phyloP scores from a whole-genome alignment of 1,139 yeast genomes.

The Zygoascus sp. region DNA sequence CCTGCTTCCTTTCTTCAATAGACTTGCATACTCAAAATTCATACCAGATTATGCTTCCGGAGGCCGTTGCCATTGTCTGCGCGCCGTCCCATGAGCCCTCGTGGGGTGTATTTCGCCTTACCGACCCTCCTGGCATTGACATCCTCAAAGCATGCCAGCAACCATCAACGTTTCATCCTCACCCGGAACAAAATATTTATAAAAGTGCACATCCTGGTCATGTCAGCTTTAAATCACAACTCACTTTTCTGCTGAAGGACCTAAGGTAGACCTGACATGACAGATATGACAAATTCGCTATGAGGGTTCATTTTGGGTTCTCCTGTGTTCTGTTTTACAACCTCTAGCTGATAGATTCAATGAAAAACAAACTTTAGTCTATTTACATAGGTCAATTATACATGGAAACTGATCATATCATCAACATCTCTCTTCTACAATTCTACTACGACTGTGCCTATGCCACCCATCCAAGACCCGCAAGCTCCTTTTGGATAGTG shows the following conservation, averaged over 20 bases:
- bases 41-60: constrained; percentile 63
- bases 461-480: constrained; percentile 64
- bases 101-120: constrained; percentile 52
- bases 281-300: too few species aligned
- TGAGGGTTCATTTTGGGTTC: neutral
- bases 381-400: constrained; percentile 2
- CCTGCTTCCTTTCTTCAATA: constrained; percentile 57
- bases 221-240: constrained; percentile 41
- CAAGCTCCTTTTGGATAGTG: constrained; percentile 68
- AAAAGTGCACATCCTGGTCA: constrained; percentile 50
- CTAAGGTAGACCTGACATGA: neutral
- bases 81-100: constrained; percentile 48
- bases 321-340: too few species aligned
- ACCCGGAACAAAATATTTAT: constrained; percentile 46
- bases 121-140: constrained; percentile 58
- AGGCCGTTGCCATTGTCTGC: constrained; percentile 59
- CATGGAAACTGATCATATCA: neutral
- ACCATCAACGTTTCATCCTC: constrained; percentile 52
- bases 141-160: constrained; percentile 45
- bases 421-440: neutral
- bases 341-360: neutral
- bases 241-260: constrained; percentile 46
- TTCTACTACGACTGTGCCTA: constrained; percentile 3
- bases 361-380: neutral
- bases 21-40: constrained; percentile 61